Evolutionary conservation across 139 green algal genomes (phyloP).

Genomic region (Chlorella sorokiniana): DNA sequence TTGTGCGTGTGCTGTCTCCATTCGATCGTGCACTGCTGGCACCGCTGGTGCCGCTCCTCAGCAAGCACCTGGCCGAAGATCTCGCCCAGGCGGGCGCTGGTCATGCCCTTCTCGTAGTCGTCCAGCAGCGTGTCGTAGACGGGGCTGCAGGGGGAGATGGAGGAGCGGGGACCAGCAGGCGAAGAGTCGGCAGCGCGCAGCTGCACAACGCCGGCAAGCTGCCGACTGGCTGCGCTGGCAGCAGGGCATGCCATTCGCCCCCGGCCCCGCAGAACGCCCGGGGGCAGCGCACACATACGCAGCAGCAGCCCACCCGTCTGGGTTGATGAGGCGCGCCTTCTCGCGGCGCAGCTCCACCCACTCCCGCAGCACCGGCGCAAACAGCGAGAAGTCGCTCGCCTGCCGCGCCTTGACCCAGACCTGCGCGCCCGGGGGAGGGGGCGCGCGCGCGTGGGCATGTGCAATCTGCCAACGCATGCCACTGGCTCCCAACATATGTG

Average conservation of each 20-base stretch:
- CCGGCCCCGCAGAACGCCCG: no score
- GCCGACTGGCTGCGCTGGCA: no score
- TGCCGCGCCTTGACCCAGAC: conserved; percentile 81
- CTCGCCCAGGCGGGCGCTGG: conserved; percentile 70
- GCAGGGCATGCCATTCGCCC: no score
- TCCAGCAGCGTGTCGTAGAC: conserved; percentile 86
- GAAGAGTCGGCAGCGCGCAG: no score
- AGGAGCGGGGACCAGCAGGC: no score
- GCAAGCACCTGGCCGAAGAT: conserved; percentile 77
- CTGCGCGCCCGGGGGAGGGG: conserved; percentile 20
- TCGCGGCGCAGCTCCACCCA: conserved; percentile 75
- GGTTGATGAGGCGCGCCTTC: conserved; percentile 53
- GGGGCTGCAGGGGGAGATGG: background rate
- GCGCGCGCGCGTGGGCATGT: background rate
- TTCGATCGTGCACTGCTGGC: no score
- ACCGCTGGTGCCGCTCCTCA: no score
- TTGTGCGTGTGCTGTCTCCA: no score
- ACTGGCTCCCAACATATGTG: no score
- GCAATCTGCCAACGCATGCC: no score
- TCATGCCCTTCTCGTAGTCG: conserved; percentile 91
- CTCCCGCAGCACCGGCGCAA: conserved; percentile 83
- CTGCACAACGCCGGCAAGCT: no score
- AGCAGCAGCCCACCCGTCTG: conserved; percentile 13
- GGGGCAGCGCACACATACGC: background rate
- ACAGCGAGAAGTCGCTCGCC: conserved; percentile 74